Percentiles rank a stretch among this genome's conserved stretches.
phyloP scores from a whole-genome alignment of 257 asterid species.

The Penstemon newberryi region DNA sequence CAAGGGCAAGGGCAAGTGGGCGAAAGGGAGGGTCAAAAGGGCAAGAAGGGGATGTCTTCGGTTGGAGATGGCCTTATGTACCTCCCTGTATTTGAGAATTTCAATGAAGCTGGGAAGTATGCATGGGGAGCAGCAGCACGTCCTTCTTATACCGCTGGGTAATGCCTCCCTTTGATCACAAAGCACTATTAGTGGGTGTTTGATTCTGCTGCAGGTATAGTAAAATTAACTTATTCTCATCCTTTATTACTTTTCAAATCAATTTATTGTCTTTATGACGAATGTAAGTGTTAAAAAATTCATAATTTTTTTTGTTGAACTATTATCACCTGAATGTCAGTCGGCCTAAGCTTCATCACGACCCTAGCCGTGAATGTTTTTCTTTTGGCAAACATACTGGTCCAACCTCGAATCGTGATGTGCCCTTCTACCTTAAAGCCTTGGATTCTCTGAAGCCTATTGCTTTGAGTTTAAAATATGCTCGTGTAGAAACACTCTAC shows the following conservation, averaged over 20 bases:
- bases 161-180: conserved; percentile 94
- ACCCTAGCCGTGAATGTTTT: conserved; percentile 90
- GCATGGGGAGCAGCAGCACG: conserved; percentile 53
- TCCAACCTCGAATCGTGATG: conserved; percentile 94
- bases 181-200: conserved; percentile 93
- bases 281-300: no score
- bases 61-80: no score
- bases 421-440: conserved; percentile 87
- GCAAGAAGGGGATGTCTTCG: no score
- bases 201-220: conserved; percentile 83
- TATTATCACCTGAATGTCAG: conserved; percentile 90
- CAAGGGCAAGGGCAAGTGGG: no score
- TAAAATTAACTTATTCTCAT: conserved; percentile 19
- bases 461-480: conserved; percentile 48
- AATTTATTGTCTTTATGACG: no score
- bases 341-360: conserved; percentile 86
- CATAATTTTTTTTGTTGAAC: conserved; percentile 60
- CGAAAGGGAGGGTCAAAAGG: no score
- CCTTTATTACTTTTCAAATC: conserved; percentile 10
- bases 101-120: no score
- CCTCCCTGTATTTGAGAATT: no score
- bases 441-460: conserved; percentile 54
- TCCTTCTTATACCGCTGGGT: conserved; percentile 75
- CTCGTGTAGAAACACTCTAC: neutral
- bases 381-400: conserved; percentile 96